These are phyloP conservation scores for Drechslera avenae DNA, from an alignment of 2,329 filamentous ascomycete genomes.

Conservation along the genomic window DNA sequence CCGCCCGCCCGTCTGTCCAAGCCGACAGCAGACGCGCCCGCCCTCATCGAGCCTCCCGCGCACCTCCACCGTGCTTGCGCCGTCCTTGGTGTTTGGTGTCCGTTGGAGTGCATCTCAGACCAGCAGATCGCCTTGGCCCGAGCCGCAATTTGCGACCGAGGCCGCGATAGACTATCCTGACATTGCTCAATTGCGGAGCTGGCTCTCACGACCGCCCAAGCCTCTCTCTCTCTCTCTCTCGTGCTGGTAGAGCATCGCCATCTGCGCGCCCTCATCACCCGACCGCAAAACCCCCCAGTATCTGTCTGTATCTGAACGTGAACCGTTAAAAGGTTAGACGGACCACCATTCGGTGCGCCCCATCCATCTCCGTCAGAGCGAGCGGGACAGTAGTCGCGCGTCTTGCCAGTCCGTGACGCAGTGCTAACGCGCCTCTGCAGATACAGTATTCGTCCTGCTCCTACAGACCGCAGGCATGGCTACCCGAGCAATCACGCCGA, in stretches of 20 bases:
- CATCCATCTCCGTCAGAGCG: not conserved
- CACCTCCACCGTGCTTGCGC: not conserved
- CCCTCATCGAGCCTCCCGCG: slow-evolving; percentile 4
- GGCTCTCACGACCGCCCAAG: slow-evolving; percentile 15
- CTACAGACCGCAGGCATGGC: slow-evolving; percentile 44
- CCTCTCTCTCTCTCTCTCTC: slow-evolving; percentile 17
- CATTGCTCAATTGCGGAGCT: slow-evolving; percentile 23
- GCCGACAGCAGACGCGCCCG: slow-evolving; percentile 13
- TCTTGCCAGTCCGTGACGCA: not conserved
- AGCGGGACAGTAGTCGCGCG: not conserved
- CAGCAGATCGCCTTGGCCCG: slow-evolving; percentile 20
- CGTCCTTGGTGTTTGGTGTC: slow-evolving; percentile 1
- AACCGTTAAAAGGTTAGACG: slow-evolving; percentile 22
- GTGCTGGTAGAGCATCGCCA: slow-evolving; percentile 14
- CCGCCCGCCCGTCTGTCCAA: slow-evolving; percentile 1
- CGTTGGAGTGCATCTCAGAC: slow-evolving; percentile 15
- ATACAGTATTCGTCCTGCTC: slow-evolving; percentile 2
- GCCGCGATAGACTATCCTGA: slow-evolving; percentile 13
- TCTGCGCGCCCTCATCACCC: slow-evolving; percentile 17
- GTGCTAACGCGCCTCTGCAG: slow-evolving; percentile 19
- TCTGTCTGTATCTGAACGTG: too few species aligned
- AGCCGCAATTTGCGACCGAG: slow-evolving; percentile 16
- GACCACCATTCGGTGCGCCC: slow-evolving; percentile 4
- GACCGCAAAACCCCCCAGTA: slow-evolving; percentile 10
- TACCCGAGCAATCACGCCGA: slow-evolving; percentile 52